These are phyloP conservation scores for Eucalyptus victrix DNA, from an alignment of 345 rosid species.

Conservation along the genomic window DNA sequence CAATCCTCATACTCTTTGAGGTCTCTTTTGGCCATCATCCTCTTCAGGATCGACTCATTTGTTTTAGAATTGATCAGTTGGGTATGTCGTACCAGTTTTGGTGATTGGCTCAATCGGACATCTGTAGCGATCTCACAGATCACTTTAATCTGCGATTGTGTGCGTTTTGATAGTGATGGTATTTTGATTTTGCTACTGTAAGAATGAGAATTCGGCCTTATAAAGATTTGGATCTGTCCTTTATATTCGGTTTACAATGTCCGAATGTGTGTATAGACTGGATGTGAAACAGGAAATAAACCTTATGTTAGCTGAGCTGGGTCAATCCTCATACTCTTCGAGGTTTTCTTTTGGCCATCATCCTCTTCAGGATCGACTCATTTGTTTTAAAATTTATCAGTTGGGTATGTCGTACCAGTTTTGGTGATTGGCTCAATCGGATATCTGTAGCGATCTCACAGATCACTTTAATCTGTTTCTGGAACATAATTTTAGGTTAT, in stretches of 20 bases:
- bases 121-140: not conserved
- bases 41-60: not conserved
- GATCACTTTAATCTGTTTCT: not conserved
- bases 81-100: not conserved
- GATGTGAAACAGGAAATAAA: not conserved
- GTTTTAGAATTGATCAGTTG: not conserved
- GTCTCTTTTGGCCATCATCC: not conserved
- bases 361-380: not conserved
- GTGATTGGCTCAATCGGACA: not conserved
- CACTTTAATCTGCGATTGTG: not conserved
- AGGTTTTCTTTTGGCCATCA: not conserved
- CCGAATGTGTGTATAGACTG: not conserved
- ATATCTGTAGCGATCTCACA: not conserved
- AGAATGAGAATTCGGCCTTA: not conserved
- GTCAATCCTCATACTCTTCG: not conserved
- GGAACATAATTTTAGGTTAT: not conserved
- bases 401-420: not conserved
- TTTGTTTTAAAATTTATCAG: not conserved
- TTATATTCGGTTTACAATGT: not conserved
- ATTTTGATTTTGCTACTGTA: not conserved
- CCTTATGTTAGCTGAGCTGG: not conserved
- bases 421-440: not conserved
- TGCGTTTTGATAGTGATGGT: not conserved
- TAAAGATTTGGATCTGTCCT: not conserved
- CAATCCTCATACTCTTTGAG: not conserved